A percentile compares a stretch with the other conserved stretches of the same genome.
Conservation (phyloP, 352 stramenopile species). For the Hyaloperonospora brassicae region DNA sequence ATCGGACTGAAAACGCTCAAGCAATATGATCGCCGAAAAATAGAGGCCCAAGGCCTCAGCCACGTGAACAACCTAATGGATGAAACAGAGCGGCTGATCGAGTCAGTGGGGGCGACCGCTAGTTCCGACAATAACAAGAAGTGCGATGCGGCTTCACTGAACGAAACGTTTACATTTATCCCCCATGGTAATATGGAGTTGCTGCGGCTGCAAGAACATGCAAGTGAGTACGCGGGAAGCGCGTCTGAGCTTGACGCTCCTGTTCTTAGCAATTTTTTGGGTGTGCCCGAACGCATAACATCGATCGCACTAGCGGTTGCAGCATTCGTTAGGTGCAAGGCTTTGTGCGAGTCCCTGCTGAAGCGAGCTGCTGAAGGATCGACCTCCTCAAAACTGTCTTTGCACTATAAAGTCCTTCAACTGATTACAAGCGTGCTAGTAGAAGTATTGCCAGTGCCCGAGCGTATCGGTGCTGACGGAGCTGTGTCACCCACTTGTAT, state of each 20-base stretch:
- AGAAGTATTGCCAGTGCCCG: constrained; percentile 74
- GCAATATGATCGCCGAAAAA: constrained; percentile 38
- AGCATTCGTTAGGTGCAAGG: constrained; percentile 69
- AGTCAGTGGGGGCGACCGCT: constrained; percentile 21
- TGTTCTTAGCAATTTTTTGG: constrained; percentile 70
- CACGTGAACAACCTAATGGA: constrained; percentile 51
- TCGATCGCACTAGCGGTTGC: constrained; percentile 70
- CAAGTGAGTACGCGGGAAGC: constrained; percentile 74
- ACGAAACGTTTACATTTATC: constrained; percentile 35
- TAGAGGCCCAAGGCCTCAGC: constrained; percentile 29
- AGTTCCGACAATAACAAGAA: constrained; percentile 16
- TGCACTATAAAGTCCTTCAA: constrained; percentile 86
- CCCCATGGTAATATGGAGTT: constrained; percentile 55
- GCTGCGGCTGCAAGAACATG: constrained; percentile 41
- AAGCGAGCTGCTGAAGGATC: constrained; percentile 77
- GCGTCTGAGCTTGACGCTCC: constrained; percentile 56
- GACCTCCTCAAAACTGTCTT: constrained; percentile 81
- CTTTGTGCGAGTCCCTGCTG: constrained; percentile 72
- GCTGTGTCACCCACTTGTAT: constrained; percentile 34
- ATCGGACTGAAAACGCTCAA: constrained; percentile 65
- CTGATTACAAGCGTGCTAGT: constrained; percentile 75
- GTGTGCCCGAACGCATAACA: constrained; percentile 73
- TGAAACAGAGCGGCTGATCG: constrained; percentile 39
- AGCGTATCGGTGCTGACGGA: constrained; percentile 20
- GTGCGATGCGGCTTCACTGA: constrained; percentile 23